Percentiles rank a stretch among this genome's conserved stretches.
phyloP scores from a whole-genome alignment of 805 yeast species.

The Helenozyma rhizophorensis region DNA sequence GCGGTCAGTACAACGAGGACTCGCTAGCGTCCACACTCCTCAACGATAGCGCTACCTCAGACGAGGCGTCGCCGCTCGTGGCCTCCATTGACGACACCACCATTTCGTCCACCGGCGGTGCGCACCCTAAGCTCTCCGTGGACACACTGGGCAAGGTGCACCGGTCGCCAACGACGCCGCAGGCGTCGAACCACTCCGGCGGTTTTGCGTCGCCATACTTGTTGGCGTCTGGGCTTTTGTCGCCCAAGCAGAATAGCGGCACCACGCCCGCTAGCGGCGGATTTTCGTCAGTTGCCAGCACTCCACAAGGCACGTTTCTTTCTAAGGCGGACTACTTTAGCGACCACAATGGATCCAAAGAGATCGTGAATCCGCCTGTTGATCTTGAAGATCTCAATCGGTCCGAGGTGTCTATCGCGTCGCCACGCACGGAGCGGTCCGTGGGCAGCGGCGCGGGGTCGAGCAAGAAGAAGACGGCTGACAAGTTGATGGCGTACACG shows the following conservation, averaged over 20 bases:
- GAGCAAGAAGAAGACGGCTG: constrained; percentile 10
- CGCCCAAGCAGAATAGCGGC: constrained; percentile 37
- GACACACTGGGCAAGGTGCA: constrained; percentile 24
- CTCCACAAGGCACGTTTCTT: constrained; percentile 4
- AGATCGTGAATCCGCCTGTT: neutral
- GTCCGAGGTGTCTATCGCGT: constrained; percentile 1
- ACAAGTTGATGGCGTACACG: constrained; percentile 38
- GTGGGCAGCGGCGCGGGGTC: too few species aligned
- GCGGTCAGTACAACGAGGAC: constrained; percentile 17
- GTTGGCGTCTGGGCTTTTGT: constrained; percentile 56
- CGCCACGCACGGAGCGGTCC: neutral
- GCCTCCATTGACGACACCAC: constrained; percentile 32
- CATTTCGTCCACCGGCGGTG: constrained; percentile 20
- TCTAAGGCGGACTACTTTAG: constrained; percentile 9
- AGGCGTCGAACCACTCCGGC: constrained; percentile 18
- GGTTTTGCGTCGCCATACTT: constrained; percentile 70
- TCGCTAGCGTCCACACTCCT: constrained; percentile 4
- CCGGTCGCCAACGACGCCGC: constrained; percentile 38
- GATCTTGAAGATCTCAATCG: neutral
- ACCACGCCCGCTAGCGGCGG: constrained; percentile 6
- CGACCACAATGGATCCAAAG: neutral
- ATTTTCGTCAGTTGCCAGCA: constrained; percentile 2
- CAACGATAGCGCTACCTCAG: constrained; percentile 15
- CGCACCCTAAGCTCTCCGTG: constrained; percentile 26
- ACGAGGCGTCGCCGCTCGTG: constrained; percentile 26